Evolutionary conservation across 129 eudicot species (phyloP).

Genomic region (Chrysanthemum lavandulifolium): DNA sequence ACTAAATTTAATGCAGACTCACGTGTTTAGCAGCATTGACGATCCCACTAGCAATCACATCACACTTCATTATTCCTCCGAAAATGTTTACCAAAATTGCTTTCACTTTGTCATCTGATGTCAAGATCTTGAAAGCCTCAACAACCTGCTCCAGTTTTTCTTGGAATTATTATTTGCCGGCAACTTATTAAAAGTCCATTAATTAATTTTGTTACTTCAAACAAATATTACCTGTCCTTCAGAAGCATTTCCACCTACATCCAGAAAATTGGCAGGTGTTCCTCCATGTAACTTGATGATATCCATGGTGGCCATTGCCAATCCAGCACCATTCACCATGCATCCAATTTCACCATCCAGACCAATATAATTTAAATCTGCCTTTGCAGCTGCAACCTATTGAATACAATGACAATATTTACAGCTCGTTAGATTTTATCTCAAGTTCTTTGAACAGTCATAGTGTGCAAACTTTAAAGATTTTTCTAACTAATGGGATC

Average conservation of each 20-base stretch:
- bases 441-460: no score
- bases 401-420: slow-evolving; percentile 1
- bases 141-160: slow-evolving; percentile 58
- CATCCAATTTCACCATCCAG: slow-evolving; percentile 99
- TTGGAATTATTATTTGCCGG: neutral
- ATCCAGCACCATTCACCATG: slow-evolving; percentile 99
- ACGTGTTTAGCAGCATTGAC: slow-evolving; percentile 98
- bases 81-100: slow-evolving; percentile 94
- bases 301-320: slow-evolving; percentile 99
- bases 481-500: no score
- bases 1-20: neutral
- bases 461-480: no score
- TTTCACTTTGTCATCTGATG: slow-evolving; percentile 95
- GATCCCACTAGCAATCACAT: slow-evolving; percentile 97
- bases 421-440: neutral
- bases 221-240: slow-evolving; percentile 66
- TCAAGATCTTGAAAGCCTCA: slow-evolving; percentile 96
- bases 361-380: slow-evolving; percentile 92
- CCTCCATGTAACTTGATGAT: slow-evolving; percentile 95
- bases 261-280: slow-evolving; percentile 97
- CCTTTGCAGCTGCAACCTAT: slow-evolving; percentile 98
- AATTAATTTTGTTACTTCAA: neutral
- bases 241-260: slow-evolving; percentile 99
- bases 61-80: slow-evolving; percentile 99
- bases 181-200: neutral